Percentiles rank a stretch among this genome's conserved stretches.
Conservation (phyloP, 257 asterid genomes). For the Lithospermum erythrorhizon region DNA sequence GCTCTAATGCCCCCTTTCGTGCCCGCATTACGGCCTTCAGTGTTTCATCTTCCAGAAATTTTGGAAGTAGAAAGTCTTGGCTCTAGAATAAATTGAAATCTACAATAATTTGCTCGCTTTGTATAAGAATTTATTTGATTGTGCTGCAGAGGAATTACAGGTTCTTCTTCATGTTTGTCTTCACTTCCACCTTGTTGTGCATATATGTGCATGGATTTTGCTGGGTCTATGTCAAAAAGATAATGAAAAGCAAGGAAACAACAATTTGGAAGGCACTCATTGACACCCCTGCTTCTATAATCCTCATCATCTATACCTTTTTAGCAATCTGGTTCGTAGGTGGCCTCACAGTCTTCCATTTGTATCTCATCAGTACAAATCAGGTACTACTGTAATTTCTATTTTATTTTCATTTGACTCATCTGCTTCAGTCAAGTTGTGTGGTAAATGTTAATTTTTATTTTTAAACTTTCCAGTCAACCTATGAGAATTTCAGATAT, state of each 20-base stretch:
- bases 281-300: slow-evolving; percentile 88
- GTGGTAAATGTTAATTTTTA: not conserved
- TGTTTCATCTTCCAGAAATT: too few relatives aligned
- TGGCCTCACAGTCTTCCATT: slow-evolving; percentile 86
- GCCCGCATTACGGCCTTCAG: too few relatives aligned
- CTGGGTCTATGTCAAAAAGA: slow-evolving; percentile 80
- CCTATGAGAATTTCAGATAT: slow-evolving; percentile 91
- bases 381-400: slow-evolving; percentile 40
- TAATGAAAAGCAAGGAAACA: slow-evolving; percentile 48
- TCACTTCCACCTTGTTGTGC: slow-evolving; percentile 88
- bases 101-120: not conserved
- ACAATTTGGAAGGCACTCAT: slow-evolving; percentile 85
- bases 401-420: too few relatives aligned
- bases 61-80: too few relatives aligned
- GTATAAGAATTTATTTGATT: not conserved
- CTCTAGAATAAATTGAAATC: not conserved
- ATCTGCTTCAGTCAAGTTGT: not conserved
- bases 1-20: too few relatives aligned
- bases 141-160: slow-evolving; percentile 86
- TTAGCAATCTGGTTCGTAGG: slow-evolving; percentile 96
- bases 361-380: slow-evolving; percentile 87
- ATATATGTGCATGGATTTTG: slow-evolving; percentile 77
- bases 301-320: slow-evolving; percentile 70
- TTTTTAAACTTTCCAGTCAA: slow-evolving; percentile 50
- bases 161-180: slow-evolving; percentile 98